Evolutionary conservation across 768 basidiomycete genomes (phyloP).

Genomic region (Jaapia argillacea): DNA sequence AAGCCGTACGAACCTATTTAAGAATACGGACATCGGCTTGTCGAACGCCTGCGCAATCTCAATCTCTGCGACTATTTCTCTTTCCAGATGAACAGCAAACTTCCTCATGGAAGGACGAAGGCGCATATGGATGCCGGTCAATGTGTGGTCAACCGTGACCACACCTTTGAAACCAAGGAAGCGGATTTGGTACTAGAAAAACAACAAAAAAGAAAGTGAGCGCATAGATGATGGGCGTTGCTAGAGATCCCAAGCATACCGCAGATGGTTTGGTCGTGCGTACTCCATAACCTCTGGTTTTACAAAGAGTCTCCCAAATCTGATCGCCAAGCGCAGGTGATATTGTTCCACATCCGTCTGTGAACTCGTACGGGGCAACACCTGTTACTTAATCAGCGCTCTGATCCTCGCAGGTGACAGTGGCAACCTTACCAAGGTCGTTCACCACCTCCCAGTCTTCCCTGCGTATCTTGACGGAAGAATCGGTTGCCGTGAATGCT

Average conservation of each 20-base stretch:
- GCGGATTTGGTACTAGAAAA: slow-evolving; percentile 63
- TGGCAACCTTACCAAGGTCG: slow-evolving; percentile 44
- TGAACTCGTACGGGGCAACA: slow-evolving; percentile 41
- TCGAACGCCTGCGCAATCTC: slow-evolving; percentile 65
- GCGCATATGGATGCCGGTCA: slow-evolving; percentile 59
- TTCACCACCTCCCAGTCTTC: slow-evolving; percentile 54
- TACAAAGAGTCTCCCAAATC: slow-evolving; percentile 55
- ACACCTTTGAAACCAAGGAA: slow-evolving; percentile 73
- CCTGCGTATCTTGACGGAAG: slow-evolving; percentile 45
- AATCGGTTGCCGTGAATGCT: slow-evolving; percentile 76
- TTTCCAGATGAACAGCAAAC: slow-evolving; percentile 43
- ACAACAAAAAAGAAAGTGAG: neutral
- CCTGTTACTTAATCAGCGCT: too few relatives aligned
- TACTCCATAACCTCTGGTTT: too few relatives aligned
- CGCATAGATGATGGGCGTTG: too few relatives aligned
- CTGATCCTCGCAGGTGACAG: too few relatives aligned
- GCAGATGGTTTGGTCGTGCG: slow-evolving; percentile 43
- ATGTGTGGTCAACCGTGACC: slow-evolving; percentile 47
- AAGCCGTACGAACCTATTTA: slow-evolving; percentile 59
- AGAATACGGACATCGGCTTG: slow-evolving; percentile 48
- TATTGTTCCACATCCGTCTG: slow-evolving; percentile 79
- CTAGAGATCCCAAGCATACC: too few relatives aligned
- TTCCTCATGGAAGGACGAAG: slow-evolving; percentile 69
- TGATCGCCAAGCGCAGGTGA: slow-evolving; percentile 42
- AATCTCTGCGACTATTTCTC: slow-evolving; percentile 41